These are phyloP conservation scores for Pythium aquatile DNA, from an alignment of 352 stramenopile genomes.

Conservation along the genomic window DNA sequence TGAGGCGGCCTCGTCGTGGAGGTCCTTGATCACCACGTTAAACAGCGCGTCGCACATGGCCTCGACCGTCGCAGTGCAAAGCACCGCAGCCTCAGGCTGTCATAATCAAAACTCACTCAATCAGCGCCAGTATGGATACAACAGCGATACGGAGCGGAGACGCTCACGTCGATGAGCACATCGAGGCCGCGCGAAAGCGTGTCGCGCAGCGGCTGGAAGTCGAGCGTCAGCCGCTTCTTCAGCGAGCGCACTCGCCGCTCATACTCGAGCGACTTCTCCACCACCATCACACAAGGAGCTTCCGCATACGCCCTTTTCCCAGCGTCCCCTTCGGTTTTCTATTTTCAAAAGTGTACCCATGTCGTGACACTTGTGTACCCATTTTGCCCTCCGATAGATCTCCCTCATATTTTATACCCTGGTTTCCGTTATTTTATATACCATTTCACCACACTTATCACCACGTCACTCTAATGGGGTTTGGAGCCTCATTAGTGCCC, in stretches of 20 bases:
- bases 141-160: neutral
- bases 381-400: neutral
- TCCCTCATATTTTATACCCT: slow-evolving; percentile 14
- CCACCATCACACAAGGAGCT: slow-evolving; percentile 17
- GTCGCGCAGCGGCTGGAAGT: slow-evolving; percentile 50
- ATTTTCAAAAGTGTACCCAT: slow-evolving; percentile 11
- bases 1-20: slow-evolving; percentile 32
- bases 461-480: neutral
- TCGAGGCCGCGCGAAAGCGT: slow-evolving; percentile 48
- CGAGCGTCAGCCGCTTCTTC: slow-evolving; percentile 48
- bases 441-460: neutral
- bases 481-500: neutral
- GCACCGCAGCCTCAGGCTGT: slow-evolving; percentile 51
- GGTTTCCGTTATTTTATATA: neutral
- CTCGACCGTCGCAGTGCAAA: slow-evolving; percentile 52
- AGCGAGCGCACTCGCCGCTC: slow-evolving; percentile 45
- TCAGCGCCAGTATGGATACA: neutral
- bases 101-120: neutral
- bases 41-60: slow-evolving; percentile 56
- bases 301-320: no score
- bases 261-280: slow-evolving; percentile 33
- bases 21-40: slow-evolving; percentile 40
- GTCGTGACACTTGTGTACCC: neutral
- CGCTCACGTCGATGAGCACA: slow-evolving; percentile 45
- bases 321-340: neutral